These are phyloP conservation scores for Aspergillus ruber DNA, from an alignment of 2,329 filamentous ascomycete genomes.

Conservation along the genomic window DNA sequence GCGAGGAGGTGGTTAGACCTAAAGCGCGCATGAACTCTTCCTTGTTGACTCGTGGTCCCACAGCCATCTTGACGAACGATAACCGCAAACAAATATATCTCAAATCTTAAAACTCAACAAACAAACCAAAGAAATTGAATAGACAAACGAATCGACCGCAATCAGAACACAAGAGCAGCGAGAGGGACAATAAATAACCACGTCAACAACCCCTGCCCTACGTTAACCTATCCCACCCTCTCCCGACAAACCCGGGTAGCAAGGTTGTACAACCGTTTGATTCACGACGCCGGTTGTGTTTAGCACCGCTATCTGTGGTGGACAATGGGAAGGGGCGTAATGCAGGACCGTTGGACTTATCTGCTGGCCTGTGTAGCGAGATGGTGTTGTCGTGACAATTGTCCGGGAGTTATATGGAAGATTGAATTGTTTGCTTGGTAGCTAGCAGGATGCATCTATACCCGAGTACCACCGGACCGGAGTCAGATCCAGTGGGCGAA, in stretches of 20 bases:
- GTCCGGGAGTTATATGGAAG: too few relatives aligned
- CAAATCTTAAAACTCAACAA: neutral
- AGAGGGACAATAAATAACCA: conserved; percentile 2
- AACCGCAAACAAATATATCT: neutral
- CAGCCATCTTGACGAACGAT: conserved; percentile 22
- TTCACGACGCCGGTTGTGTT: too few relatives aligned
- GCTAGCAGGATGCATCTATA: too few relatives aligned
- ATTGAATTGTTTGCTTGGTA: too few relatives aligned
- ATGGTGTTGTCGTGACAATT: too few relatives aligned
- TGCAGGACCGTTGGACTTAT: neutral
- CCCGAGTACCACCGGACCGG: too few relatives aligned
- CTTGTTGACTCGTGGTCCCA: conserved; percentile 40
- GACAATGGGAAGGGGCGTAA: neutral
- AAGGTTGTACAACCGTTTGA: neutral
- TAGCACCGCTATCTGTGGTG: too few relatives aligned
- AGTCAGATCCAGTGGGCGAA: too few relatives aligned
- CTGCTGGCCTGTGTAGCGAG: neutral
- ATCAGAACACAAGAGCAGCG: neutral
- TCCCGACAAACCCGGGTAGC: too few relatives aligned
- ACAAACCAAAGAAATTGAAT: neutral
- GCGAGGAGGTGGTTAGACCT: conserved; percentile 35
- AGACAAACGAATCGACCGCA: neutral
- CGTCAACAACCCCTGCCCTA: neutral
- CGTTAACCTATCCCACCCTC: too few relatives aligned
- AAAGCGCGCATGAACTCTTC: conserved; percentile 43